Evolutionary conservation across 352 stramenopile genomes (phyloP).

Genomic region (Globisporangium paddicum): DNA sequence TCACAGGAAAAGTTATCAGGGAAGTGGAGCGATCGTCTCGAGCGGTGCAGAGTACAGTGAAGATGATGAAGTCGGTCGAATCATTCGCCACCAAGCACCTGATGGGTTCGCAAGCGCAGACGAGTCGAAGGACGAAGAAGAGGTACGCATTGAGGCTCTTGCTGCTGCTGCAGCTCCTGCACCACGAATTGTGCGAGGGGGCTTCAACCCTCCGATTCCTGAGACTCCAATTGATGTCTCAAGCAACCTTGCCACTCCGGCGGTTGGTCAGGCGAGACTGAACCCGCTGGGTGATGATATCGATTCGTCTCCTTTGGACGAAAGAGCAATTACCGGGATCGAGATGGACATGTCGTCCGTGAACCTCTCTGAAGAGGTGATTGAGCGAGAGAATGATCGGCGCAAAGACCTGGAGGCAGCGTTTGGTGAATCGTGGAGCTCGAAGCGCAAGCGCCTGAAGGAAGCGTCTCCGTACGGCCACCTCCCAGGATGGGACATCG

Average conservation of each 20-base stretch:
- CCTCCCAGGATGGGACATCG: conserved; percentile 91
- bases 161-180: conserved; percentile 9
- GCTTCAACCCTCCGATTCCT: conserved; percentile 25
- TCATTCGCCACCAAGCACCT: conserved; percentile 67
- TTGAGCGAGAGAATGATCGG: conserved; percentile 79
- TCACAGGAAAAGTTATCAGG: conserved; percentile 30
- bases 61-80: conserved; percentile 70
- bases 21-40: conserved; percentile 31
- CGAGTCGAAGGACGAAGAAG: conserved; percentile 27
- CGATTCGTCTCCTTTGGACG: conserved; percentile 20
- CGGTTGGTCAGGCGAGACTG: conserved; percentile 23
- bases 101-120: conserved; percentile 43
- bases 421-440: conserved; percentile 96
- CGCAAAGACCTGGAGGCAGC: conserved; percentile 76
- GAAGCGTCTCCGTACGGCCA: conserved; percentile 86
- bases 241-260: conserved; percentile 50
- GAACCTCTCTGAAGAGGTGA: conserved; percentile 64
- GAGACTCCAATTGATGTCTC: conserved; percentile 68
- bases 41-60: conserved; percentile 66
- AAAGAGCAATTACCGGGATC: conserved; percentile 21
- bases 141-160: not conserved
- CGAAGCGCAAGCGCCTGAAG: conserved; percentile 90
- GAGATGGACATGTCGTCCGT: conserved; percentile 57
- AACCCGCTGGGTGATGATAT: conserved; percentile 18
- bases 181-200: conserved; percentile 14